Evolutionary conservation across 371 early-diverging fungal species (phyloP), one percentile per base, ranked within the genome.

Genomic region (Haplosporangium sp.): DNA sequence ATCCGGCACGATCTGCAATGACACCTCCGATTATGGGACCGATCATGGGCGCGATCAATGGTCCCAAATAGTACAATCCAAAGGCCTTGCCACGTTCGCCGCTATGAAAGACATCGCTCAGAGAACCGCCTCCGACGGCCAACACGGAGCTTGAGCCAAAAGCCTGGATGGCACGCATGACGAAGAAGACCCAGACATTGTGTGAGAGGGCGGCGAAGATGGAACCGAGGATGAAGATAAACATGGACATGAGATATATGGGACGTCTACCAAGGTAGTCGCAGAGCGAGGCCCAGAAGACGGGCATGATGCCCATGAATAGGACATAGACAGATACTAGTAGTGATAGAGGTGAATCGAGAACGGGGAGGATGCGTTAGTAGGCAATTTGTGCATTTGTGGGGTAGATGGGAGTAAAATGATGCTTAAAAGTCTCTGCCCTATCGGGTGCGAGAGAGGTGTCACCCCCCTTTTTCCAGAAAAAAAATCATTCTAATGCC

Each of bases 101-200:
- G 42, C 86, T 85, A 23, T 85, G 82, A 23, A 87, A 85, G 57
- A 91, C 84, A 65, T 92, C 91, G 53, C 89, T 86, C 14, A 92
- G 86, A 10, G 89, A 85, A 0, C 92, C 92, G 4, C 90, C 90
- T 8, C 93, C 91, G 3, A 92, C 86, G 2, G 91, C 84, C 29
- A 90, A 83, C 0, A 89, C 89, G 0, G 93, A 89, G 37, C 88
- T 87, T 7, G 89, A 80, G 0, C 93, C 92, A 45, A 87, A 84
- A 1, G 91, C 86, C 71, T 93, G 93, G 40, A 92, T 65, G 62
- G 89, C 83, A 2, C 93, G 89, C 60, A 89, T 83, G 11, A 79
- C 75, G 38, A 92, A 80, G 41, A 93, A 80, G 18, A 81, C 69
- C 18, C 72, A 61, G 62, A 87, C 85, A 41, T 68, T 85, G n/a